These are phyloP conservation scores for Priceomyces medius DNA, from an alignment of 805 yeast species.

Conservation along the genomic window DNA sequence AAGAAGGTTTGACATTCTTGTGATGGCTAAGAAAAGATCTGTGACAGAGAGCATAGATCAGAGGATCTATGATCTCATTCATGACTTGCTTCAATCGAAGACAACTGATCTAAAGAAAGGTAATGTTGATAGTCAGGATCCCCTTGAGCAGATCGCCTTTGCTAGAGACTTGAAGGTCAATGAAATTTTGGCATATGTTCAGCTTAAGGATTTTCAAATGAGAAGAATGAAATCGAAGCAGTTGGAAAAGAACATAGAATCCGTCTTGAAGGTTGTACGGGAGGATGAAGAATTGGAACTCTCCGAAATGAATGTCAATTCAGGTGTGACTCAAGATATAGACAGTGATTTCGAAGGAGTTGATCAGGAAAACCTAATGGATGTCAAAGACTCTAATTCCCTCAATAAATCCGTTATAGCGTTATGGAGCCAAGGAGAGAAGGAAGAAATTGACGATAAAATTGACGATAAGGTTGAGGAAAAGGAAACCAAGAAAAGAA, in stretches of 20 bases:
- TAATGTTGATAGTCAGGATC: constrained; percentile 32
- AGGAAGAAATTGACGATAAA: constrained; percentile 8
- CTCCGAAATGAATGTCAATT: constrained; percentile 24
- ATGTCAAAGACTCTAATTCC: constrained; percentile 60
- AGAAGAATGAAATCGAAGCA: constrained; percentile 65
- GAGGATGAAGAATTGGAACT: constrained; percentile 65
- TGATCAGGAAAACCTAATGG: constrained; percentile 54
- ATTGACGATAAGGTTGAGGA: constrained; percentile 19
- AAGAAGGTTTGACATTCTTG: not conserved
- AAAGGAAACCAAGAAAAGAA: constrained; percentile 49
- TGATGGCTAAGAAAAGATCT: constrained; percentile 14
- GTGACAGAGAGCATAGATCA: constrained; percentile 42
- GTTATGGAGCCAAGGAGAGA: constrained; percentile 51
- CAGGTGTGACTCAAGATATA: constrained; percentile 19
- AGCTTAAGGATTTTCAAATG: constrained; percentile 63
- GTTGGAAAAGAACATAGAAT: constrained; percentile 63
- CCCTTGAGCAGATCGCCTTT: constrained; percentile 48
- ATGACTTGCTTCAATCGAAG: constrained; percentile 58
- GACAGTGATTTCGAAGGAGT: constrained; percentile 45
- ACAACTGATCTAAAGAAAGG: constrained; percentile 42
- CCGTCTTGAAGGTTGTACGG: constrained; percentile 52
- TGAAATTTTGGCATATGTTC: constrained; percentile 60
- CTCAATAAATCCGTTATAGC: constrained; percentile 76
- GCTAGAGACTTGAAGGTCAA: constrained; percentile 56
- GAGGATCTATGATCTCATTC: constrained; percentile 55